Conservation (phyloP, 768 basidiomycete genomes). For the Pleurotus djamor region DNA sequence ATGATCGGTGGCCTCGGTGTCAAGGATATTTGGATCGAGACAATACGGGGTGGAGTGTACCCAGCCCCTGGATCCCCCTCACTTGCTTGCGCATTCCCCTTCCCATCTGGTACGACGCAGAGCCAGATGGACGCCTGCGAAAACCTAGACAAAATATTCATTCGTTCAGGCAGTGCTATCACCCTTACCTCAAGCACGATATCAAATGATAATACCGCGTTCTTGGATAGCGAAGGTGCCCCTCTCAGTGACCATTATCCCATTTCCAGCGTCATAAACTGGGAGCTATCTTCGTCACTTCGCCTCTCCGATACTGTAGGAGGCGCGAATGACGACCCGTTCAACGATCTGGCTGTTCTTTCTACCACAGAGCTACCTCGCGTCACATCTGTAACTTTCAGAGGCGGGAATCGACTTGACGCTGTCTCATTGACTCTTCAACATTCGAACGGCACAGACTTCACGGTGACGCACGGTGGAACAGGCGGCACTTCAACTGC, state of each 20-base stretch:
- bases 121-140: conserved; percentile 27
- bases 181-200: conserved; percentile 21
- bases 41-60: conserved; percentile 18
- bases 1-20: conserved; percentile 19
- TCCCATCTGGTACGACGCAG: conserved; percentile 24
- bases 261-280: conserved; percentile 22
- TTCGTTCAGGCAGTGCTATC: conserved; percentile 19
- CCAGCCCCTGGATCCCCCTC: conserved; percentile 22
- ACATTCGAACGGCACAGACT: conserved; percentile 13
- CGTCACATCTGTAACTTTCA: conserved; percentile 26
- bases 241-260: conserved; percentile 36
- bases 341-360: conserved; percentile 25
- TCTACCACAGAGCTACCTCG: conserved; percentile 17
- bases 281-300: conserved; percentile 26
- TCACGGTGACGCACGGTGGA: conserved; percentile 26
- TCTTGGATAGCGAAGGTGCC: conserved; percentile 23
- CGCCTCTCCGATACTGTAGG: conserved; percentile 29
- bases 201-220: conserved; percentile 27
- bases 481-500: conserved; percentile 27
- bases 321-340: conserved; percentile 28
- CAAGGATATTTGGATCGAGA: conserved; percentile 29
- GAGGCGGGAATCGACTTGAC: conserved; percentile 28
- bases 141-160: conserved; percentile 36
- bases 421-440: conserved; percentile 23
- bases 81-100: conserved; percentile 28